Percentiles rank a stretch among this genome's conserved stretches.
Conservation (phyloP, 805 yeast genomes). For the Schizosaccharomyces octosporus region DNA sequence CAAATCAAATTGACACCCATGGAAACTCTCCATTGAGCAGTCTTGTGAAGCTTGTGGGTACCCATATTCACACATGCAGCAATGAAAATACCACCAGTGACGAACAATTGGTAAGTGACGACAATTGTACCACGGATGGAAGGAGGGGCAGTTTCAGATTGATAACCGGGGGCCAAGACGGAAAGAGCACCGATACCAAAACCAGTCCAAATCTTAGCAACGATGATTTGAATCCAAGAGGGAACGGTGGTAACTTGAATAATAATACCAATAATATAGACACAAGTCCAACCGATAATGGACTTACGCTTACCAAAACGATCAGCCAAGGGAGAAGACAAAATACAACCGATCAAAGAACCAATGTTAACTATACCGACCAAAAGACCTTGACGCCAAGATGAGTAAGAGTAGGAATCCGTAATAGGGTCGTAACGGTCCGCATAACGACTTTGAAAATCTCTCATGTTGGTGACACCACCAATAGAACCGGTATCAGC, state of each 20-base stretch:
- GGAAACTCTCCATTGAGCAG: constrained; percentile 41
- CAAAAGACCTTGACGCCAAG: constrained; percentile 3
- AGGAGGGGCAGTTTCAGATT: constrained; percentile 56
- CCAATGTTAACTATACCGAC: constrained; percentile 4
- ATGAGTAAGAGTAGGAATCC: background rate
- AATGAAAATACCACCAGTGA: constrained; percentile 44
- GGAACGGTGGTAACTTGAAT: constrained; percentile 4
- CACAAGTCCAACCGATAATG: background rate
- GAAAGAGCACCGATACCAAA: constrained; percentile 55
- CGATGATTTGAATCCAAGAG: constrained; percentile 15
- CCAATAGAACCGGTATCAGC: constrained; percentile 4
- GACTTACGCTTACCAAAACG: constrained; percentile 2
- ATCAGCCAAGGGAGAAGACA: constrained; percentile 5
- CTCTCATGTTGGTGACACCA: constrained; percentile 3
- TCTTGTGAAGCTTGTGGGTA: constrained; percentile 21
- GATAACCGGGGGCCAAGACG: constrained; percentile 52
- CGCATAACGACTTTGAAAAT: background rate
- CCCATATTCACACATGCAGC: constrained; percentile 51
- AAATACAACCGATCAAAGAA: constrained; percentile 4
- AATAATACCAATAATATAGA: constrained; percentile 4
- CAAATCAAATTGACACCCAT: constrained; percentile 44
- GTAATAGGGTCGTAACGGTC: background rate
- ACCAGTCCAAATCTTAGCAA: constrained; percentile 28
- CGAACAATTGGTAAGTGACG: constrained; percentile 47
- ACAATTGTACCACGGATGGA: constrained; percentile 60